Conservation (phyloP, 306 rosid genomes). For the Citrullus colocynthis region DNA sequence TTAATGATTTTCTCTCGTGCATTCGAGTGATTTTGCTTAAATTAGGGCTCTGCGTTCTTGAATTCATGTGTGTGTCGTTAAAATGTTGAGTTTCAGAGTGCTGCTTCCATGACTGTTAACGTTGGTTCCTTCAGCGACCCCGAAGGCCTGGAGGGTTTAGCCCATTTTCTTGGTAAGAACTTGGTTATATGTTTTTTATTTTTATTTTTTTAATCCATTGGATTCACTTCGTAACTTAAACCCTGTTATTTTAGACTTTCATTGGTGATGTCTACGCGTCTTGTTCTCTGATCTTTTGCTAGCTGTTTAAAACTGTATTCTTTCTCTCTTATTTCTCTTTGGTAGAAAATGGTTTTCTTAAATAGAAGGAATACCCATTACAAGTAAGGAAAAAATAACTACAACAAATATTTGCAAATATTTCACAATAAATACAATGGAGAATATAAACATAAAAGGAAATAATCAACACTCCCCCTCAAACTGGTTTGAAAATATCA, state of each 20-base stretch:
- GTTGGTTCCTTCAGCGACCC: constrained; percentile 88
- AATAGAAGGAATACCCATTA: too few relatives aligned
- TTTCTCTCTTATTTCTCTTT: too few relatives aligned
- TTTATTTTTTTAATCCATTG: background rate
- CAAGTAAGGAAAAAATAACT: too few relatives aligned
- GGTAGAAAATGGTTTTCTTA: too few relatives aligned
- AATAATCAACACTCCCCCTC: too few relatives aligned
- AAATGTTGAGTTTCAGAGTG: constrained; percentile 35
- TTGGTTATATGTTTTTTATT: background rate
- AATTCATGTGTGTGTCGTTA: background rate
- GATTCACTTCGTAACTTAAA: background rate
- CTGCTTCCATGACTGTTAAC: constrained; percentile 90
- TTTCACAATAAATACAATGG: too few relatives aligned
- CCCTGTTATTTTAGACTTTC: background rate
- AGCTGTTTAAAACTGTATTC: background rate
- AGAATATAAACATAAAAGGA: too few relatives aligned
- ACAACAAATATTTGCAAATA: too few relatives aligned
- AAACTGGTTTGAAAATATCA: too few relatives aligned
- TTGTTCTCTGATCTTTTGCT: background rate
- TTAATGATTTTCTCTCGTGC: background rate
- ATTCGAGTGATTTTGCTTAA: background rate
- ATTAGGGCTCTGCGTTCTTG: background rate
- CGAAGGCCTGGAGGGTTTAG: constrained; percentile 82
- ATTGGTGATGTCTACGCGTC: background rate
- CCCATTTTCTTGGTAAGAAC: constrained; percentile 74